Base-by-base conservation (phyloP, 805 yeast genomes). In the Tetrapisispora iriomotensis region DNA sequence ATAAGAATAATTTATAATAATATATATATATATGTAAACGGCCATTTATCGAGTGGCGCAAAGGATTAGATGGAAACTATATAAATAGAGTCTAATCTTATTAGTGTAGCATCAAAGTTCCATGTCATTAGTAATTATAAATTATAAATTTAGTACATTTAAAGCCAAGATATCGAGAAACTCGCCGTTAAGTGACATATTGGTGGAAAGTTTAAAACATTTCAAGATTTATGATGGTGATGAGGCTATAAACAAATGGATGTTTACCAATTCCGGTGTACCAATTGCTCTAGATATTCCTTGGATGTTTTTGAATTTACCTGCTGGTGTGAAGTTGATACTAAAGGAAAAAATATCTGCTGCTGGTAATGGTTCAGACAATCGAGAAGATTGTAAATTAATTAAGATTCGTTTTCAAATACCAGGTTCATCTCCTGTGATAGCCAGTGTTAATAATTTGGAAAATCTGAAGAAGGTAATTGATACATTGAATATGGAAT, bases 301-400 rank as follows among this genome's bases (percentile, higher is more conserved):
- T 1, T 51, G 67, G 43, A 57, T 75, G 41, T 48, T 71, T 14
- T 47, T 66, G 13, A 65, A 66, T 37, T 45, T 72, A 15, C 70
- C 75, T 2, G 53, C 62, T 6, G 76, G 76, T 10, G 66, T 64
- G 14, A 71, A 67, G 33, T 40, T 72, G 26, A 53, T 54, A 7
- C 44, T 70, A 31, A 44, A 10, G 6, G 20, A 30, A 30, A 37
- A 30, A 20, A 7, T 3, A 4, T 4, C n/a, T 17, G 3, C 23
- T 6, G 4, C 12, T 12, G 22, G 3, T 12, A 1, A 8, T 6
- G 13, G 14, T 8, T 17, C 20, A 6, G 12, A 29, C 13, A 34
- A 33, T 9, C 19, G 34, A 12, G 31, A 44, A 2, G 28, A 15
- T 9, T 33, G 29, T 33, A 37, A 45, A 2, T 42, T 41, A 10